These are phyloP conservation scores for Wallacemonas sp. DNA, from an alignment of 208 protist genomes.

Conservation along the genomic window DNA sequence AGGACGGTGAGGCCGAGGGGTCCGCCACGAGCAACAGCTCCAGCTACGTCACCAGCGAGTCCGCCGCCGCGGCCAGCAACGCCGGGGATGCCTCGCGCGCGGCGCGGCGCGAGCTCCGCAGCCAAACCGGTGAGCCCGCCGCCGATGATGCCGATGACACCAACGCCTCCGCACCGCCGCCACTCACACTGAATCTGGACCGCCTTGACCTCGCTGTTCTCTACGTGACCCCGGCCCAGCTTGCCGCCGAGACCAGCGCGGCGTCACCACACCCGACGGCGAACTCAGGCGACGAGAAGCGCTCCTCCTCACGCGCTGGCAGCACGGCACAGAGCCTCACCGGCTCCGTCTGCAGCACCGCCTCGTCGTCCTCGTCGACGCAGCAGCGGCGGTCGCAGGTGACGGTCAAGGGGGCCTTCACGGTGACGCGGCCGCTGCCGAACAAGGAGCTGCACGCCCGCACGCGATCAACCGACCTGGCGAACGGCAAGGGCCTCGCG, in stretches of 20 bases:
- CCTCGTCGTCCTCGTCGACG: conserved; percentile 3
- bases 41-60: conserved; percentile 11
- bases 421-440: conserved; percentile 28
- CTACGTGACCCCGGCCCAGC: neutral
- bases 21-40: conserved; percentile 1
- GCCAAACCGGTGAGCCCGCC: neutral
- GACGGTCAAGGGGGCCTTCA: conserved; percentile 27
- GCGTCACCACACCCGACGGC: neutral
- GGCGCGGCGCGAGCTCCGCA: too few species aligned
- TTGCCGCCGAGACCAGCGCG: neutral
- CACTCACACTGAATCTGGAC: conserved; percentile 17
- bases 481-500: conserved; percentile 8
- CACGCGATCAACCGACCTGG: neutral
- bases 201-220: conserved; percentile 22
- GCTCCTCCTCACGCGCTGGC: neutral
- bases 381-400: conserved; percentile 7
- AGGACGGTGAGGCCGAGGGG: neutral
- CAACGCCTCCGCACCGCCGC: neutral
- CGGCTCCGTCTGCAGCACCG: conserved; percentile 15
- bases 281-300: neutral
- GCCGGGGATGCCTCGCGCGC: too few species aligned
- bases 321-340: conserved; percentile 14
- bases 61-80: too few species aligned
- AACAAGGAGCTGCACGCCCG: neutral
- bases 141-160: neutral